Conservation (phyloP, 495 filamentous ascomycete genomes). For the Neurospora tetrasperma region DNA sequence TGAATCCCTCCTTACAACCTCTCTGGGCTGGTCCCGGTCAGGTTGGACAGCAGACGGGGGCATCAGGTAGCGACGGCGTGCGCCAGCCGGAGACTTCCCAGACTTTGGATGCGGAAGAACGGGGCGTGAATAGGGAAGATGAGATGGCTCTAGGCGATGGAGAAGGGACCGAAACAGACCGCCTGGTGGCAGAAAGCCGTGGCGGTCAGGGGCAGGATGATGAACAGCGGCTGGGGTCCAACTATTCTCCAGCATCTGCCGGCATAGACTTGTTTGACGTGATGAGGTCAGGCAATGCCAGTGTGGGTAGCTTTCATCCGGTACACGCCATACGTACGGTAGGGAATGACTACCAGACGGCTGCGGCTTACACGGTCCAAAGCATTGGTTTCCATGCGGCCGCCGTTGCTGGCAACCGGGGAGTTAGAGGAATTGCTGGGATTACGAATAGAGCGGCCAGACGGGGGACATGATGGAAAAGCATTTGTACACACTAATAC, state of each 20-base stretch:
- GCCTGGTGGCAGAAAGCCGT: constrained; percentile 13
- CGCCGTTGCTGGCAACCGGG: constrained; percentile 32
- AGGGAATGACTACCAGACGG: constrained; percentile 43
- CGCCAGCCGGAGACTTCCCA: constrained; percentile 32
- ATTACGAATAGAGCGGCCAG: not conserved
- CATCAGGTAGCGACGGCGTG: constrained; percentile 5
- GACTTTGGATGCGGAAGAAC: constrained; percentile 73
- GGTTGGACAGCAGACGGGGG: not conserved
- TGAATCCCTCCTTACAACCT: constrained; percentile 21
- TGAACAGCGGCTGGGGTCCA: constrained; percentile 35
- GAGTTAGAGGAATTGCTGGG: not conserved
- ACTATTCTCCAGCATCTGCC: constrained; percentile 34
- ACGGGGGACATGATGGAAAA: not conserved
- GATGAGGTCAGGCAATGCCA: constrained; percentile 56
- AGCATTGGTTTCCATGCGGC: constrained; percentile 41
- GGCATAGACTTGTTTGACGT: constrained; percentile 40
- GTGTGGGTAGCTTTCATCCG: constrained; percentile 62
- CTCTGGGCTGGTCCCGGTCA: constrained; percentile 2
- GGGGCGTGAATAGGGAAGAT: constrained; percentile 51
- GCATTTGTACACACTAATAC: not conserved
- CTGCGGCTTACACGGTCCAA: constrained; percentile 40
- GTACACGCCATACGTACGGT: constrained; percentile 54
- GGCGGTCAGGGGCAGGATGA: constrained; percentile 13
- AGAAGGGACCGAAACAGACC: constrained; percentile 43
- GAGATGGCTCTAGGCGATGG: constrained; percentile 24